These are phyloP conservation scores for Helicostylum pulchrum DNA, from an alignment of 192 early-diverging fungal genomes.

Conservation along the genomic window DNA sequence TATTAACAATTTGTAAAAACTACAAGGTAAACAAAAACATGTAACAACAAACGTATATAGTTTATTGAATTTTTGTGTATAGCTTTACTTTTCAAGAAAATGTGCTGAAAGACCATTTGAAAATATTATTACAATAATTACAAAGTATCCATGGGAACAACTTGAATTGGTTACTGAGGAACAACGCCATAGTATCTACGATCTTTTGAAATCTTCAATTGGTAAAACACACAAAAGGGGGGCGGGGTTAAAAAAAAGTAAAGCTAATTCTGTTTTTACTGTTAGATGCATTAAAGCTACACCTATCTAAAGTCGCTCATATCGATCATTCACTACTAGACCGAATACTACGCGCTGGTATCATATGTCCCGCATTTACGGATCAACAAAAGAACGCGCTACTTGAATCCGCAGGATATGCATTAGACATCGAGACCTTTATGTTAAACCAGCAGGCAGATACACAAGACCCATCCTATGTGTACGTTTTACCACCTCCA, in stretches of 20 bases:
- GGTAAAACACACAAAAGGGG: slow-evolving; percentile 26
- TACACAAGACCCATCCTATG: neutral
- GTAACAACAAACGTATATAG: neutral
- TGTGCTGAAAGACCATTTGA: slow-evolving; percentile 76
- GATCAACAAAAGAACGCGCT: slow-evolving; percentile 62
- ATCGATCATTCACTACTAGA: slow-evolving; percentile 52
- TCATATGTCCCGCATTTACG: slow-evolving; percentile 70
- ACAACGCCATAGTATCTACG: slow-evolving; percentile 71
- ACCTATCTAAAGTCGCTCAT: slow-evolving; percentile 55
- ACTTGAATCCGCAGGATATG: slow-evolving; percentile 15
- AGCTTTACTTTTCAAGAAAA: slow-evolving; percentile 72
- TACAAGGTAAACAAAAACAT: slow-evolving; percentile 52
- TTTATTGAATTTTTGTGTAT: slow-evolving; percentile 33
- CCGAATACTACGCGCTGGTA: slow-evolving; percentile 58
- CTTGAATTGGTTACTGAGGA: slow-evolving; percentile 51
- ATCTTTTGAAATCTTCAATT: slow-evolving; percentile 53
- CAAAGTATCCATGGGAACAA: slow-evolving; percentile 74
- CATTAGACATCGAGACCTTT: neutral
- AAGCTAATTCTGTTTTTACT: neutral
- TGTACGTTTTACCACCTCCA: neutral
- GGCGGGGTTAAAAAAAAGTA: neutral
- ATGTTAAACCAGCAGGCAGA: neutral
- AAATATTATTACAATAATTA: slow-evolving; percentile 65
- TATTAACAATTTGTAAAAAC: slow-evolving; percentile 67
- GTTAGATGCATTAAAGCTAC: slow-evolving; percentile 55